These are phyloP conservation scores for Capillidium rhysosporum DNA, from an alignment of 371 early-diverging fungal genomes.

Conservation along the genomic window DNA sequence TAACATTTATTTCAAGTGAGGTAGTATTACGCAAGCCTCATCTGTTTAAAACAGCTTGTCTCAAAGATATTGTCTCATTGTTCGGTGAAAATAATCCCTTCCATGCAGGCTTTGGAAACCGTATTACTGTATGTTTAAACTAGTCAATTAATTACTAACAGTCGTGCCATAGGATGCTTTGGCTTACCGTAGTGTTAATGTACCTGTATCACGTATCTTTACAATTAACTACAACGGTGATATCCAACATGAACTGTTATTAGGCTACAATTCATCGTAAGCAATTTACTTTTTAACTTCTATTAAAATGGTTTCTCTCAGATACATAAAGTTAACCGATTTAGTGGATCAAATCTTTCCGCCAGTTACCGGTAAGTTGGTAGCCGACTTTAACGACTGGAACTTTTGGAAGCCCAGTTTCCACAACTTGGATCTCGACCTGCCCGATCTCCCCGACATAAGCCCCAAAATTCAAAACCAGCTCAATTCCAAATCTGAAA, in stretches of 20 bases:
- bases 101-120: slow-evolving; percentile 97
- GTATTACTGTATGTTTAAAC: slow-evolving; percentile 14
- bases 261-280: slow-evolving; percentile 57
- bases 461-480: too few relatives aligned
- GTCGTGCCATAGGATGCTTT: slow-evolving; percentile 40
- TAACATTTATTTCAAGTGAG: slow-evolving; percentile 23
- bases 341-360: slow-evolving; percentile 96
- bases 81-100: slow-evolving; percentile 67
- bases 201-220: slow-evolving; percentile 89
- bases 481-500: too few relatives aligned
- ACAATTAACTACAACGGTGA: slow-evolving; percentile 91
- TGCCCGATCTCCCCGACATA: background rate
- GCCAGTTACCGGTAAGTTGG: slow-evolving; percentile 16
- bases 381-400: slow-evolving; percentile 57
- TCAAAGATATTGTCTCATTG: slow-evolving; percentile 75
- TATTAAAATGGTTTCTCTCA: slow-evolving; percentile 4
- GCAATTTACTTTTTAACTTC: slow-evolving; percentile 6
- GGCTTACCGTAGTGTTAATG: slow-evolving; percentile 85
- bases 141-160: background rate
- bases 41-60: slow-evolving; percentile 94
- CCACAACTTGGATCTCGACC: slow-evolving; percentile 23
- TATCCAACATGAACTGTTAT: slow-evolving; percentile 71
- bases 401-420: slow-evolving; percentile 58
- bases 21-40: slow-evolving; percentile 91
- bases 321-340: slow-evolving; percentile 73